phyloP scores from a whole-genome alignment of 352 stramenopile species.

The Phytophthora foliorum region DNA sequence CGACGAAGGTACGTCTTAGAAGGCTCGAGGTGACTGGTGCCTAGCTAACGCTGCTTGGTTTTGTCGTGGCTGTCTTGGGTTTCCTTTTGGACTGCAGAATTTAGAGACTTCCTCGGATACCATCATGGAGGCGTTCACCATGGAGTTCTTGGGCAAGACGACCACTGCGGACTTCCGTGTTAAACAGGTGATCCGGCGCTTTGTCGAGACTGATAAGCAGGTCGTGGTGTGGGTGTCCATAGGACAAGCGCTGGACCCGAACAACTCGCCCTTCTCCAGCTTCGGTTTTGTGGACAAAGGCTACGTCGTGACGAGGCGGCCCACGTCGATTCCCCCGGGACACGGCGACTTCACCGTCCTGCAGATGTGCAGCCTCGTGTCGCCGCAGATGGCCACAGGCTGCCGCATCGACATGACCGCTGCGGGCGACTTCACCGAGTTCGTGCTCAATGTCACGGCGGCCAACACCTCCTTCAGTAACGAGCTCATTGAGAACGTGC shows the following conservation, averaged over 20 bases:
- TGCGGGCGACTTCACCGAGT: conserved; percentile 59
- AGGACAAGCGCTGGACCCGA: conserved; percentile 26
- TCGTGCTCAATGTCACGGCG: conserved; percentile 53
- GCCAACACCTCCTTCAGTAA: conserved; percentile 53
- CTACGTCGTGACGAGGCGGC: conserved; percentile 64
- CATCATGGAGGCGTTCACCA: conserved; percentile 55
- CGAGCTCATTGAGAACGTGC: conserved; percentile 71
- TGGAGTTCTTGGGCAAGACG: conserved; percentile 48
- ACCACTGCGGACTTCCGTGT: conserved; percentile 45
- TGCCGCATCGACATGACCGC: conserved; percentile 41
- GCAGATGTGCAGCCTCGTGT: conserved; percentile 67
- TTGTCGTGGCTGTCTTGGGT: background rate
- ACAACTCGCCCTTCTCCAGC: conserved; percentile 47
- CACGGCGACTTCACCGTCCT: conserved; percentile 52
- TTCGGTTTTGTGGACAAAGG: conserved; percentile 64
- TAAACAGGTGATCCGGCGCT: conserved; percentile 52
- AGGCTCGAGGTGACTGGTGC: background rate
- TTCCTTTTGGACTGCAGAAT: conserved; percentile 17
- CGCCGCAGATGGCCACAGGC: conserved; percentile 51
- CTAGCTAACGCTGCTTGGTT: conserved; percentile 15
- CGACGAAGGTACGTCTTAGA: conserved; percentile 27
- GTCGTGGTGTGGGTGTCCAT: conserved; percentile 61
- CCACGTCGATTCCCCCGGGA: conserved; percentile 35
- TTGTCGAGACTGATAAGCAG: conserved; percentile 43
- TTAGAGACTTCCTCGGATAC: conserved; percentile 46